phyloP scores from a whole-genome alignment of 2,329 filamentous ascomycete genomes.

The Ophiocordyceps camponoti-rufipedis region DNA sequence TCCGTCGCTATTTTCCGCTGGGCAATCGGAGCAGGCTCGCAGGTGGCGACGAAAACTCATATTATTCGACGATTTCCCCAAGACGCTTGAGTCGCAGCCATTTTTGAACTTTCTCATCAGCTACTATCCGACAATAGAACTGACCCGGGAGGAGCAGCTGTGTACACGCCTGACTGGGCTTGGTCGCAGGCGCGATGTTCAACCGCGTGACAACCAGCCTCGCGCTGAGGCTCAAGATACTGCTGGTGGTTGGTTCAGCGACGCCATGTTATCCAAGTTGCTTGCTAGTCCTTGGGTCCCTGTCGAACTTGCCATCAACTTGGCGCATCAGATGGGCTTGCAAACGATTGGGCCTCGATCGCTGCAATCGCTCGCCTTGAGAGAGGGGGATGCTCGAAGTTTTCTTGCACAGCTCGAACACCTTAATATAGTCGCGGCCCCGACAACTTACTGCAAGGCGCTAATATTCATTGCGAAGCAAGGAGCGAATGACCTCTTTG shows the following conservation, averaged over 20 bases:
- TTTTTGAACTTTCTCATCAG: slow-evolving; percentile 28
- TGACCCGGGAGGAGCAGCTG: slow-evolving; percentile 18
- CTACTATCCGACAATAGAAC: slow-evolving; percentile 23
- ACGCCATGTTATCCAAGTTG: slow-evolving; percentile 55
- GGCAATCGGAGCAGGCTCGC: slow-evolving; percentile 22
- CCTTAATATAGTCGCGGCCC: slow-evolving; percentile 42
- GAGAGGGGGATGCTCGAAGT: slow-evolving; percentile 36
- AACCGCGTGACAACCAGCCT: background rate
- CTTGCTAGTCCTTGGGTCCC: slow-evolving; percentile 59
- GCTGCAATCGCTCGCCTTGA: slow-evolving; percentile 56
- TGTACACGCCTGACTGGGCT: slow-evolving; percentile 4
- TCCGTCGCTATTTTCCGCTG: slow-evolving; percentile 29
- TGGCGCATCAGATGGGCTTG: slow-evolving; percentile 53
- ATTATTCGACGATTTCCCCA: slow-evolving; percentile 22
- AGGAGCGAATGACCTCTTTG: slow-evolving; percentile 30
- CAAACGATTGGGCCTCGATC: slow-evolving; percentile 56
- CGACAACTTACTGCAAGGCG: slow-evolving; percentile 46
- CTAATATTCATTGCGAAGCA: slow-evolving; percentile 44
- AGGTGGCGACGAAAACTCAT: slow-evolving; percentile 28
- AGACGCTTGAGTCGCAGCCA: slow-evolving; percentile 19
- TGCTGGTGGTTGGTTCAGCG: slow-evolving; percentile 9
- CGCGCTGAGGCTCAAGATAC: background rate
- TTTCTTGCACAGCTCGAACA: slow-evolving; percentile 46
- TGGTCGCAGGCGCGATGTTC: background rate
- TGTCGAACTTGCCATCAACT: slow-evolving; percentile 51